Evolutionary conservation across 2,329 filamentous ascomycete species (phyloP).

Genomic region (Alternaria atra): DNA sequence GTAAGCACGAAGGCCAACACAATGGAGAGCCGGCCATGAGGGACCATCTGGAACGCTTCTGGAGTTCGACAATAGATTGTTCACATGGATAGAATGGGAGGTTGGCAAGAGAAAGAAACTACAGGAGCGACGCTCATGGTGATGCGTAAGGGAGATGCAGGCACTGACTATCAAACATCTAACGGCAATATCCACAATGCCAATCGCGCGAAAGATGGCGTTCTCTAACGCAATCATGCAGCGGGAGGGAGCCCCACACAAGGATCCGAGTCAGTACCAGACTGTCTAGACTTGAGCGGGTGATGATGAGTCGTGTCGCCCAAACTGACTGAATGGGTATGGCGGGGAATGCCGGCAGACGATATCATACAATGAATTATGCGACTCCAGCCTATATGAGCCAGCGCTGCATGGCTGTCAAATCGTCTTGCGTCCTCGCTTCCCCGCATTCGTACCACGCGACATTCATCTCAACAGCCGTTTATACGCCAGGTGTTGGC

Average conservation of each 20-base stretch:
- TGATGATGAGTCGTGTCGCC: constrained; percentile 9
- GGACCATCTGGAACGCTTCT: constrained; percentile 22
- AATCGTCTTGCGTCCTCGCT: background rate
- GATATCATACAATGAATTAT: background rate
- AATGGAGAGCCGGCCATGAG: constrained; percentile 35
- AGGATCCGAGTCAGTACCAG: constrained; percentile 30
- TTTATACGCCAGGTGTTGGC: constrained; percentile 2
- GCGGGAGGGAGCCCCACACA: constrained; percentile 16
- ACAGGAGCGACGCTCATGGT: background rate
- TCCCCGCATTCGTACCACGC: constrained; percentile 18
- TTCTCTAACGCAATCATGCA: constrained; percentile 15
- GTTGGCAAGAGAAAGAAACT: constrained; percentile 6
- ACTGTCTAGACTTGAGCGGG: constrained; percentile 8
- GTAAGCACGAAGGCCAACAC: constrained; percentile 39
- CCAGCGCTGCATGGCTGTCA: background rate
- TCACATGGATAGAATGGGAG: background rate
- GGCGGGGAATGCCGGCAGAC: background rate
- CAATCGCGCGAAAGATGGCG: constrained; percentile 13
- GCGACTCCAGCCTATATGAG: constrained; percentile 11
- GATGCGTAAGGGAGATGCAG: constrained; percentile 4
- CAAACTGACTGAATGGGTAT: background rate
- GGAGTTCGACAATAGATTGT: background rate
- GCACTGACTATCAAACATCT: constrained; percentile 17
- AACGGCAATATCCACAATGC: constrained; percentile 1
- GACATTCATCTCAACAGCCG: constrained; percentile 1